Evolutionary conservation across 495 filamentous ascomycete genomes (phyloP), one percentile per base, ranked within the genome.

Genomic region (Talaromyces adpressus): DNA sequence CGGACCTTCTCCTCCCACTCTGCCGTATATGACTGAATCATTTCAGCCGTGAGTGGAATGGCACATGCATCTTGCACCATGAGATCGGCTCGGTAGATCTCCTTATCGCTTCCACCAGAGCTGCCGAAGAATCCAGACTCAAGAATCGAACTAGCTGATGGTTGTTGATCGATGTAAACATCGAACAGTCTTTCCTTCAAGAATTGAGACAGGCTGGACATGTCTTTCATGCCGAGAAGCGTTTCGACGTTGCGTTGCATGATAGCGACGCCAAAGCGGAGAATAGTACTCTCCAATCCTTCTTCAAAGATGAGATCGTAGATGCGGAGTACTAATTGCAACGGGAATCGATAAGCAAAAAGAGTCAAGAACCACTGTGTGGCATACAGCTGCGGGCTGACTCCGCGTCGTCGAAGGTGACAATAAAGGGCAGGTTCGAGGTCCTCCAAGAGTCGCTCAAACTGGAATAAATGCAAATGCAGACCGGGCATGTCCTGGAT

Each of bases 311-410:
- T 92, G 34, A 99, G 82, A 73, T 99, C 94, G 76, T 98, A 98
- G 34, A 99, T 92, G 58, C 94, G 90, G 59, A 99, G 84, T 22
- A 98, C 94, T 2, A 99, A 84, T 71, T 99, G 94, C 8, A 99
- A 81, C 12, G 94, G 94, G 74, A 99, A 99, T 54, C 96, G 89
- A 74, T 99, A 98, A 16, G 94, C 93, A 70, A 99, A 99, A n/a
- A 99, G 83, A 6, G 94, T 99, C 51, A 99, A 85, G 74, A 98
- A 98, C 94, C 94, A 99, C 72, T 98, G 94, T 0, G 94, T 98
- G 51, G 94, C 94, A 71, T 99, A 99, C 8, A 99, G 80, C 67
- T 96, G 89, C 0, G 95, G 91, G 49, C 88, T 87, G 41, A 98
- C 94, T 25, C 89, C 87, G 51, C 91, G 88, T 60, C 94, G 87